Percentiles rank a stretch among this genome's conserved stretches.
phyloP scores from a whole-genome alignment of 2,329 filamentous ascomycete genomes.

The Trichophyton rubrum region DNA sequence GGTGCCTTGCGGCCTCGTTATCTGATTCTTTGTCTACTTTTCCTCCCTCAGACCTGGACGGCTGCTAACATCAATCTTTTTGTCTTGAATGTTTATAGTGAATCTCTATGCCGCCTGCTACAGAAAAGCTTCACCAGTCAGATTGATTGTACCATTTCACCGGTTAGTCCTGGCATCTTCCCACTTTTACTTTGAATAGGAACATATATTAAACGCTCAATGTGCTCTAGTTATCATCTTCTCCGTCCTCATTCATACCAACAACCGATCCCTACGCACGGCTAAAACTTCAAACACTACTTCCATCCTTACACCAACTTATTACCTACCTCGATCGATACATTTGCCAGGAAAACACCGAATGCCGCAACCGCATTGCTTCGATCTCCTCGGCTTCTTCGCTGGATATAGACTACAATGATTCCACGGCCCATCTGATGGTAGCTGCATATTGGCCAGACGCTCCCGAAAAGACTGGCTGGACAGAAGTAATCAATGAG shows the following conservation, averaged over 20 bases:
- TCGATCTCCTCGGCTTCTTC: constrained; percentile 44
- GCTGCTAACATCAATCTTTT: constrained; percentile 15
- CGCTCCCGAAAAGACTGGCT: constrained; percentile 25
- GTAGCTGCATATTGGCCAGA: constrained; percentile 51
- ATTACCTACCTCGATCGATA: constrained; percentile 41
- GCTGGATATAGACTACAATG: constrained; percentile 67
- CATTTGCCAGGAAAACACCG: constrained; percentile 39
- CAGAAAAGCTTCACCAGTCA: constrained; percentile 43
- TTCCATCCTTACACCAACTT: constrained; percentile 47
- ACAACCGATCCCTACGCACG: background rate
- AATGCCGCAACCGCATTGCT: constrained; percentile 41
- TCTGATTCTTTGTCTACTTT: background rate
- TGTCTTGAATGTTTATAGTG: background rate
- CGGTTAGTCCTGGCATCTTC: constrained; percentile 39
- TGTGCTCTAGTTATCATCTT: background rate
- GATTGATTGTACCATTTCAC: constrained; percentile 48
- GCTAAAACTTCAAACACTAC: constrained; percentile 10
- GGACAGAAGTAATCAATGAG: constrained; percentile 36
- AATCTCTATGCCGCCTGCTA: constrained; percentile 45
- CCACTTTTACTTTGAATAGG: too few relatives aligned
- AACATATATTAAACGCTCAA: background rate
- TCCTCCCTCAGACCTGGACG: background rate
- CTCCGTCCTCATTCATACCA: background rate
- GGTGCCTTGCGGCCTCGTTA: background rate
- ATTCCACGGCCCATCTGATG: constrained; percentile 51